Evolutionary conservation across 2,329 filamentous ascomycete genomes (phyloP), one percentile per base, ranked within the genome.

Genomic region (Iodosphaeria phyllophila): DNA sequence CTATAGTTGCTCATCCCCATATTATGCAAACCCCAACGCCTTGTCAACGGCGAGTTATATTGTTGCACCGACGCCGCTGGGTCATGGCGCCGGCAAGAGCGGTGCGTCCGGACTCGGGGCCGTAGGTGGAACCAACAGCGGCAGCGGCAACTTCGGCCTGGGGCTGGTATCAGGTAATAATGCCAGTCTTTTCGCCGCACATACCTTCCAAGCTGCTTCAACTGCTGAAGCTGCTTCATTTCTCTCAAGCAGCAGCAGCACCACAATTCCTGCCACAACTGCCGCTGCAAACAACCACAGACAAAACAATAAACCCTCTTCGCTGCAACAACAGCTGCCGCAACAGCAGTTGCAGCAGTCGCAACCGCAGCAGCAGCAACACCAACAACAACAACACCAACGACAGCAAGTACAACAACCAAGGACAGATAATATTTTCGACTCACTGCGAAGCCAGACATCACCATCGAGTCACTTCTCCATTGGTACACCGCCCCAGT

Each of bases 1-100:
- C n/a, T n/a, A n/a, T 45, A 52, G 35, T 55, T 52, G 38, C 50
- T 27, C 44, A 36, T 50, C 48, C 35, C 30, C 35, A 30, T 56
- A 56, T 48, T 54, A 50, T 37, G 39, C 57, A 37, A 32, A 41
- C 35, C 27, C 40, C 38, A 31, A 33, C 22, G 41, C 41, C 32
- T 35, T 35, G 21, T 36, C 34, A 9, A 28, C 39, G 20, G 35
- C 40, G 28, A 36, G 41, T 15, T 43, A 42, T 35, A 31, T 36
- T 11, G 42, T 44, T 29, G 35, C 37, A 27, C 33, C 39, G 18
- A 39, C 37, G 16, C 39, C 43, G 18, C 27, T 41, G 34, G 40
- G 29, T 16, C 42, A 44, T 17, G 39, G 36, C 26, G 33, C 35
- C 14, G 33, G 32, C 22, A 35, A 35, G 20, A 34, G 35, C 31